Evolutionary conservation across 2,329 filamentous ascomycete genomes (phyloP).

Genomic region (Sporothrix protearum): DNA sequence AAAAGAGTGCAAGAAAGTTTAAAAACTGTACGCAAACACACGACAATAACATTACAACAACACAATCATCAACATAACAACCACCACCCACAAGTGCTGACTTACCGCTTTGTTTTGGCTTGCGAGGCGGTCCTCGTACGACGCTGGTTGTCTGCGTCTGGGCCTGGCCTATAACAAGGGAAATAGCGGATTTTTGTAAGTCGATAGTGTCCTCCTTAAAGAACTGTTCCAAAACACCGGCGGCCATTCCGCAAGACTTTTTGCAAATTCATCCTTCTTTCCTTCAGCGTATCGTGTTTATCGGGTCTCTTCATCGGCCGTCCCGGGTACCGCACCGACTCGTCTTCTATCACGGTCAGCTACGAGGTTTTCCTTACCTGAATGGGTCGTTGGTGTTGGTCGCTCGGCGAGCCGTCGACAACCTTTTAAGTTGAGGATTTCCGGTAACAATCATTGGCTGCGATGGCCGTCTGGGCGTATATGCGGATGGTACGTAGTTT

Average conservation of each 20-base stretch:
- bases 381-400: slow-evolving; percentile 40
- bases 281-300: slow-evolving; percentile 23
- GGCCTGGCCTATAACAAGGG: neutral
- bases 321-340: neutral
- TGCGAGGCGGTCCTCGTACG: slow-evolving; percentile 53
- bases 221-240: neutral
- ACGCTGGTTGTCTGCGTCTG: neutral
- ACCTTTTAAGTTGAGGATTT: neutral
- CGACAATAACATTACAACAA: neutral
- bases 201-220: neutral
- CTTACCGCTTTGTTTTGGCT: slow-evolving; percentile 61
- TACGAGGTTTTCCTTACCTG: neutral
- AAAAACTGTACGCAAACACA: neutral
- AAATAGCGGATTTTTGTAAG: neutral
- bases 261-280: slow-evolving; percentile 24
- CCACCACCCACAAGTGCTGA: slow-evolving; percentile 8
- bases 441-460: slow-evolving; percentile 32
- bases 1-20: slow-evolving; percentile 18
- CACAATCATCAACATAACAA: neutral
- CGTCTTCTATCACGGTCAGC: neutral
- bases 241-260: slow-evolving; percentile 39
- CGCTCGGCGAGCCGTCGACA: slow-evolving; percentile 41
- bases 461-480: slow-evolving; percentile 33
- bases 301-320: slow-evolving; percentile 28
- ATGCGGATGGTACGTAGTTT: neutral